Percentiles rank a stretch among this genome's conserved stretches.
Evolutionary conservation across 2,329 filamentous ascomycete species (phyloP).

Genomic region (Aspergillus sp.): DNA sequence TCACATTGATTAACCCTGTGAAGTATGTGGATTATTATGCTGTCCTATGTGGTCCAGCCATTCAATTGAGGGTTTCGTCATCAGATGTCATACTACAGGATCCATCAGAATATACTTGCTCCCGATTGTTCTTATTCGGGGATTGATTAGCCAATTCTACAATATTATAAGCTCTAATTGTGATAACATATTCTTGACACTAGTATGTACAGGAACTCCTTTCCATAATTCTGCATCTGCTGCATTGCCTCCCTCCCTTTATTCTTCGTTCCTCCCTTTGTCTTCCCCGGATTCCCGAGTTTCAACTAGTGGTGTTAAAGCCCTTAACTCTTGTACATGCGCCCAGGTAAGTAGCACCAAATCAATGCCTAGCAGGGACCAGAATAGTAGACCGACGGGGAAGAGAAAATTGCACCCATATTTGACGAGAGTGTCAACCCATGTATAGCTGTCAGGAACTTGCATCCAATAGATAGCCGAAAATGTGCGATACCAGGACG

Average conservation of each 20-base stretch:
- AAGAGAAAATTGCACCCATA: background rate
- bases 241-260: background rate
- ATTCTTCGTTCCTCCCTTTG: background rate
- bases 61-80: slow-evolving; percentile 1
- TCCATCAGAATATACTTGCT: background rate
- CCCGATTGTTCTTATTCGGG: background rate
- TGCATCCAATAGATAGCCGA: background rate
- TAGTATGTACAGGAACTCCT: no score
- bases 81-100: slow-evolving; percentile 1
- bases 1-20: background rate
- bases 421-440: no score
- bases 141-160: background rate
- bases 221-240: no score
- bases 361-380: background rate
- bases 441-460: no score
- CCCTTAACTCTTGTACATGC: background rate
- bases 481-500: background rate
- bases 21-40: background rate
- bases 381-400: background rate
- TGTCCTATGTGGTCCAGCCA: background rate
- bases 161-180: no score
- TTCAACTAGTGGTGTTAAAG: background rate
- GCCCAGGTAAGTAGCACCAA: background rate
- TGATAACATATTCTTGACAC: no score
- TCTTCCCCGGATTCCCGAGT: background rate